Evolutionary conservation across 169 alveolate genomes (phyloP).

Genomic region (Babesia ovata): DNA sequence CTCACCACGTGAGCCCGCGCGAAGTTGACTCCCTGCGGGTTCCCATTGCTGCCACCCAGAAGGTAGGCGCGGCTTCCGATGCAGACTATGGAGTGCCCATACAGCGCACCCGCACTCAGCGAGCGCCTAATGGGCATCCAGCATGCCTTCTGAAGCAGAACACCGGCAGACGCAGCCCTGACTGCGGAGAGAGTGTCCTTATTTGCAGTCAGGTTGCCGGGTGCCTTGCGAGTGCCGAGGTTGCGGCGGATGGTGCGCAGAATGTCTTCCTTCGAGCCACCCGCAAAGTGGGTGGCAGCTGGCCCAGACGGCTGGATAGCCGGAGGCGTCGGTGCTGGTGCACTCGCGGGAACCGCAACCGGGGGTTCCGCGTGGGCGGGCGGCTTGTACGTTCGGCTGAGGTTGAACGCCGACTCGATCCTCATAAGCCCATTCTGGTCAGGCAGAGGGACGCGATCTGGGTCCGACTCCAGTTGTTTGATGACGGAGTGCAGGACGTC

Average conservation of each 20-base stretch:
- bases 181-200: constrained; percentile 33
- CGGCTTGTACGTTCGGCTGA: constrained; percentile 74
- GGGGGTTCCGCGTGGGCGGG: constrained; percentile 42
- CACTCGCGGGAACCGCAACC: constrained; percentile 14
- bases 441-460: constrained; percentile 80
- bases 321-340: constrained; percentile 4
- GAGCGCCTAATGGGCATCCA: constrained; percentile 80
- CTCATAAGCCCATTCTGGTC: constrained; percentile 85
- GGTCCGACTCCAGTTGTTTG: constrained; percentile 81
- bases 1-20: constrained; percentile 79
- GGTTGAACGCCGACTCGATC: constrained; percentile 84
- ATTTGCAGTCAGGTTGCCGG: not conserved
- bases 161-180: constrained; percentile 68
- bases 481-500: constrained; percentile 83
- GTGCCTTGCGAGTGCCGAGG: constrained; percentile 38
- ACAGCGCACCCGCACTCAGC: constrained; percentile 74
- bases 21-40: constrained; percentile 75
- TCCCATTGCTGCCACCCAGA: constrained; percentile 84
- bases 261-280: constrained; percentile 59
- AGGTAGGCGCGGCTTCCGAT: constrained; percentile 83
- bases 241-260: constrained; percentile 62
- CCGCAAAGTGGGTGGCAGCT: constrained; percentile 5
- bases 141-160: constrained; percentile 71
- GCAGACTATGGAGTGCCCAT: constrained; percentile 83
- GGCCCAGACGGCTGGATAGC: not conserved